These are phyloP conservation scores for Albophoma yamanashiensis DNA, from an alignment of 2,329 filamentous ascomycete genomes.

Conservation along the genomic window DNA sequence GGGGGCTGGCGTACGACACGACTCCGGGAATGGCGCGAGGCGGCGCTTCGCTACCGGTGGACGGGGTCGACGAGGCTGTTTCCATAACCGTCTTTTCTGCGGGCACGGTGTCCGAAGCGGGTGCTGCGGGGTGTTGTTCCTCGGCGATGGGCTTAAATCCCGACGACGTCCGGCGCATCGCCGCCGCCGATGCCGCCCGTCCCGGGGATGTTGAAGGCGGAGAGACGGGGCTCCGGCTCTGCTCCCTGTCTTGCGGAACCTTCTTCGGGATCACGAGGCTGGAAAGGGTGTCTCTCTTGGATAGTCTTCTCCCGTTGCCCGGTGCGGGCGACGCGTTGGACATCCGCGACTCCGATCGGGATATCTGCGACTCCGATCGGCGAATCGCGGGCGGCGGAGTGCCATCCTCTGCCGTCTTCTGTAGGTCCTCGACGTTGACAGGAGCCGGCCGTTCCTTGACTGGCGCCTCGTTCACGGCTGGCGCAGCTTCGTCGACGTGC, in stretches of 20 bases:
- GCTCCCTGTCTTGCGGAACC: not conserved
- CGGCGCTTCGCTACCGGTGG: constrained; percentile 9
- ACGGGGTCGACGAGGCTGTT: constrained; percentile 9
- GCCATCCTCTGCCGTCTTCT: constrained; percentile 49
- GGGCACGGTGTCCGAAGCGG: constrained; percentile 6
- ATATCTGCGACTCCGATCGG: constrained; percentile 19
- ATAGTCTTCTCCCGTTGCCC: constrained; percentile 3
- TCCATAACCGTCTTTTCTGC: constrained; percentile 3
- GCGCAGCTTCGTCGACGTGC: constrained; percentile 29
- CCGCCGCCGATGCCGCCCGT: not conserved
- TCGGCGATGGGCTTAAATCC: constrained; percentile 33
- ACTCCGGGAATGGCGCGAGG: constrained; percentile 30
- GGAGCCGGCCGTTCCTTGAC: constrained; percentile 44
- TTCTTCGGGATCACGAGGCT: not conserved
- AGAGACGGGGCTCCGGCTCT: constrained; percentile 10
- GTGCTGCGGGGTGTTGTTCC: constrained; percentile 17
- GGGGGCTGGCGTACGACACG: constrained; percentile 38
- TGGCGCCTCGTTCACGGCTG: constrained; percentile 1
- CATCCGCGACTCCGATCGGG: constrained; percentile 17
- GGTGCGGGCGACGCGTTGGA: constrained; percentile 11
- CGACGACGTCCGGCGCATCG: constrained; percentile 15
- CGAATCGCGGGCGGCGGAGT: constrained; percentile 21
- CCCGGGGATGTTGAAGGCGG: constrained; percentile 6
- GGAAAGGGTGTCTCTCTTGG: not conserved
- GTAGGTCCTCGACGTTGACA: constrained; percentile 52